These are phyloP conservation scores for Kodamaea derodonti DNA, from an alignment of 1,139 yeast genomes.

Conservation along the genomic window DNA sequence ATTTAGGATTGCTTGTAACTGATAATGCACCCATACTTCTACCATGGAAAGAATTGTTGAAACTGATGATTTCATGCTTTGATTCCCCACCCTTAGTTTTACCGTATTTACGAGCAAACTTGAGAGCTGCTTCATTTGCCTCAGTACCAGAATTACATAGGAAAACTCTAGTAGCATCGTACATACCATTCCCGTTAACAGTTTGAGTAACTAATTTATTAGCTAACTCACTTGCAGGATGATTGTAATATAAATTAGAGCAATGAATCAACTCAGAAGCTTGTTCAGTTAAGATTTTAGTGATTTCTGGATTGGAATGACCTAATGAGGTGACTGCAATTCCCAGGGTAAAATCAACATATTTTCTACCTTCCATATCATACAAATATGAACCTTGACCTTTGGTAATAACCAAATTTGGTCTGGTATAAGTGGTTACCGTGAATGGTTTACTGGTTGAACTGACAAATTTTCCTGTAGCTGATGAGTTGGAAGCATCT, in stretches of 20 bases:
- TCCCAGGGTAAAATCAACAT: constrained; percentile 90
- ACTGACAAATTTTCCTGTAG: constrained; percentile 30
- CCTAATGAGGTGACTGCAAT: constrained; percentile 96
- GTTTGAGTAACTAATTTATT: constrained; percentile 70
- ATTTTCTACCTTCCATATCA: constrained; percentile 75
- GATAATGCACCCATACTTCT: constrained; percentile 91
- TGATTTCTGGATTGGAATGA: constrained; percentile 71
- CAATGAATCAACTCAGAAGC: constrained; percentile 72
- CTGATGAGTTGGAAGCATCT: constrained; percentile 17
- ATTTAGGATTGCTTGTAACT: constrained; percentile 88
- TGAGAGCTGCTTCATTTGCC: constrained; percentile 96
- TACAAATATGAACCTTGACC: constrained; percentile 74
- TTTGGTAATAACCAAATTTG: constrained; percentile 62
- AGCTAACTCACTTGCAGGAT: constrained; percentile 79
- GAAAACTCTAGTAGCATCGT: constrained; percentile 77
- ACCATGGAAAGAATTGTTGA: constrained; percentile 89
- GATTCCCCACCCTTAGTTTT: constrained; percentile 42
- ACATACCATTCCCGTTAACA: constrained; percentile 69
- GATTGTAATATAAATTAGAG: constrained; percentile 80
- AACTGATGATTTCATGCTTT: constrained; percentile 78
- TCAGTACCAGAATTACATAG: constrained; percentile 93
- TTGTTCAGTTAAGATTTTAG: constrained; percentile 69
- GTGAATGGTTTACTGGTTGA: constrained; percentile 48
- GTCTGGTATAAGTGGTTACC: constrained; percentile 83
- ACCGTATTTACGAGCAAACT: constrained; percentile 89